phyloP scores from a whole-genome alignment of 768 basidiomycete species.

The Phlebiopsis gigantea region DNA sequence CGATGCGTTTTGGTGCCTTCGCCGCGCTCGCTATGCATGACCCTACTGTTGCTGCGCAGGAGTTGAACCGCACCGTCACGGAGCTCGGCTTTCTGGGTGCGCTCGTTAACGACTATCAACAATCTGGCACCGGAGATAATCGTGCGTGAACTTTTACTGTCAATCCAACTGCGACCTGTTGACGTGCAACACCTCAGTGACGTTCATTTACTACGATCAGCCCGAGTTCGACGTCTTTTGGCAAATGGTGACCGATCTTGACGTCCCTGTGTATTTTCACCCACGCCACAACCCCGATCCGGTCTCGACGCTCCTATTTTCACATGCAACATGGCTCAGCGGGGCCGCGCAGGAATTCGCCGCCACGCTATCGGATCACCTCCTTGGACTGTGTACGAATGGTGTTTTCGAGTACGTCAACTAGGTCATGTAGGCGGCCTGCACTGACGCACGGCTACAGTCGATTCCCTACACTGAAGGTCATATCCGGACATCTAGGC shows the following conservation, averaged over 20 bases:
- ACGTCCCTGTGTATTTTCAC: neutral
- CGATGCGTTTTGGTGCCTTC: neutral
- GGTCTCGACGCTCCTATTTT: neutral
- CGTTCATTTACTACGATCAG: slow-evolving; percentile 3
- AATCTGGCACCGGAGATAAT: neutral
- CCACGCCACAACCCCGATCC: neutral
- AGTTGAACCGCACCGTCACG: neutral
- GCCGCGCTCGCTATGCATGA: slow-evolving; percentile 4
- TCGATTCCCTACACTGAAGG: neutral
- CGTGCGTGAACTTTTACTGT: neutral
- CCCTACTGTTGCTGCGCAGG: neutral
- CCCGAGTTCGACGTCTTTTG: slow-evolving; percentile 2
- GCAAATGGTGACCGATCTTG: slow-evolving; percentile 1
- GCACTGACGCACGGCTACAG: neutral
- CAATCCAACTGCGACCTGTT: too few species aligned
- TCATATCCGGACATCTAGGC: neutral
- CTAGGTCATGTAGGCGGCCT: neutral
- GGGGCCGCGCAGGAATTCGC: slow-evolving; percentile 1
- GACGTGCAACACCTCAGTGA: neutral
- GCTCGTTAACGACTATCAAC: slow-evolving; percentile 2
- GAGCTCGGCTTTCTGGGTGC: slow-evolving; percentile 4
- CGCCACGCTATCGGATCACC: neutral
- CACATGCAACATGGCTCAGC: neutral
- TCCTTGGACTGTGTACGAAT: neutral
- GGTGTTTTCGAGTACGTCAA: neutral